Percentiles rank a stretch among this genome's conserved stretches.
These are phyloP conservation scores for Paralagenidium karlingii DNA, from an alignment of 352 stramenopile genomes.

Conservation along the genomic window DNA sequence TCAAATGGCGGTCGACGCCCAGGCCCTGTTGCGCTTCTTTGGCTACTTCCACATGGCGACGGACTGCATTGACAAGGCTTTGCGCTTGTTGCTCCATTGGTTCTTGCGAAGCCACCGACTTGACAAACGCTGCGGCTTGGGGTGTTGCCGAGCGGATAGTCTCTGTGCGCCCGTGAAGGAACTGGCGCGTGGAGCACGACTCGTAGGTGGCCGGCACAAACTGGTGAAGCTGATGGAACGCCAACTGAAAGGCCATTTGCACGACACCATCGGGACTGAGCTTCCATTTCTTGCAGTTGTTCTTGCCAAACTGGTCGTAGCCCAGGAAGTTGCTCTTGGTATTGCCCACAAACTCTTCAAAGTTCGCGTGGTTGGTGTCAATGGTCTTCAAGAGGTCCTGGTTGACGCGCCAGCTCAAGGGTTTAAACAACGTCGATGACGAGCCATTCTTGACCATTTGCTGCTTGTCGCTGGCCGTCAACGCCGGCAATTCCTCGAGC, in stretches of 20 bases:
- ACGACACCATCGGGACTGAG: constrained; percentile 83
- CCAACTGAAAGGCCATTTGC: constrained; percentile 88
- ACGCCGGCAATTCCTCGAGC: constrained; percentile 51
- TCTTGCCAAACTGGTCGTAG: constrained; percentile 84
- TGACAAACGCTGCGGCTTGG: constrained; percentile 55
- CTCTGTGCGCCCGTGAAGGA: constrained; percentile 87
- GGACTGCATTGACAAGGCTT: constrained; percentile 52
- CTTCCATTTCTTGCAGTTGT: constrained; percentile 86
- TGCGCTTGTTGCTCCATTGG: constrained; percentile 34
- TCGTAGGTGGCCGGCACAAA: constrained; percentile 82
- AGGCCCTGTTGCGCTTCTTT: constrained; percentile 81
- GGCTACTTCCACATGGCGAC: constrained; percentile 82
- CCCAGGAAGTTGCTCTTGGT: constrained; percentile 64
- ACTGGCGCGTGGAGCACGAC: constrained; percentile 85
- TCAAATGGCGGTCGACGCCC: constrained; percentile 81
- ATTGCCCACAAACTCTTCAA: constrained; percentile 51
- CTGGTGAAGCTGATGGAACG: constrained; percentile 71
- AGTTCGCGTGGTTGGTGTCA: constrained; percentile 56
- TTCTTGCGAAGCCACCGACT: constrained; percentile 21
- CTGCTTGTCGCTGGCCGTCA: constrained; percentile 8
- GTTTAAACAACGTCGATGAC: constrained; percentile 18
- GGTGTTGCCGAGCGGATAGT: constrained; percentile 82
- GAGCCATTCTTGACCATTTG: neutral
- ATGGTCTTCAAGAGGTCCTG: constrained; percentile 63
- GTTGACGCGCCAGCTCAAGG: constrained; percentile 62